Conservation (phyloP, 805 yeast species). For the Candida pseudofarinosa region DNA sequence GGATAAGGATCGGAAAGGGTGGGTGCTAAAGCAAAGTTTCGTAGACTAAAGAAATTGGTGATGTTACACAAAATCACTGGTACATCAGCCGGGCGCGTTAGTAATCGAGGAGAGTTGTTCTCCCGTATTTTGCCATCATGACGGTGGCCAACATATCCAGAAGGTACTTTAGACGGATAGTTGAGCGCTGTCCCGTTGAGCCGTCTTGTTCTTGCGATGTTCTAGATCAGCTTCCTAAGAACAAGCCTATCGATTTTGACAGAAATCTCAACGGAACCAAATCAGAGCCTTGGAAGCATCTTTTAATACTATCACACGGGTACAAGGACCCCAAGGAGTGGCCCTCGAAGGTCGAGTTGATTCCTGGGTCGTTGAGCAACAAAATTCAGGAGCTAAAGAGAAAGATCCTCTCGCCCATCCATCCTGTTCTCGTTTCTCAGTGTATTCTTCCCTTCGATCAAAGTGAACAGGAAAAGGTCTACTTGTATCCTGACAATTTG, state of each 20-base stretch:
- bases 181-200: constrained; percentile 42
- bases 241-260: constrained; percentile 36
- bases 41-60: neutral
- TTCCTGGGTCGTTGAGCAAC: constrained; percentile 41
- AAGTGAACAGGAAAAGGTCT: constrained; percentile 24
- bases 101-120: neutral
- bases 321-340: constrained; percentile 30
- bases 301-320: constrained; percentile 48
- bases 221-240: constrained; percentile 30
- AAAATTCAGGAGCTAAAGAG: constrained; percentile 35
- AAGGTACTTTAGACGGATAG: constrained; percentile 4
- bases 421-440: constrained; percentile 51
- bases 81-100: neutral
- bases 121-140: neutral
- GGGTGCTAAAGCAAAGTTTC: constrained; percentile 59
- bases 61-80: neutral
- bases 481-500: constrained; percentile 54
- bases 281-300: constrained; percentile 52
- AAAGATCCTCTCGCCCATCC: constrained; percentile 32
- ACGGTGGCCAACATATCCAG: neutral
- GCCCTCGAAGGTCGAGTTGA: constrained; percentile 50
- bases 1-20: constrained; percentile 54
- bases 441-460: constrained; percentile 24
- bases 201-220: constrained; percentile 37
- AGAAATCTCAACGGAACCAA: constrained; percentile 45